Conservation (phyloP, 129 eudicot genomes). For the Saposhnikovia divaricata region DNA sequence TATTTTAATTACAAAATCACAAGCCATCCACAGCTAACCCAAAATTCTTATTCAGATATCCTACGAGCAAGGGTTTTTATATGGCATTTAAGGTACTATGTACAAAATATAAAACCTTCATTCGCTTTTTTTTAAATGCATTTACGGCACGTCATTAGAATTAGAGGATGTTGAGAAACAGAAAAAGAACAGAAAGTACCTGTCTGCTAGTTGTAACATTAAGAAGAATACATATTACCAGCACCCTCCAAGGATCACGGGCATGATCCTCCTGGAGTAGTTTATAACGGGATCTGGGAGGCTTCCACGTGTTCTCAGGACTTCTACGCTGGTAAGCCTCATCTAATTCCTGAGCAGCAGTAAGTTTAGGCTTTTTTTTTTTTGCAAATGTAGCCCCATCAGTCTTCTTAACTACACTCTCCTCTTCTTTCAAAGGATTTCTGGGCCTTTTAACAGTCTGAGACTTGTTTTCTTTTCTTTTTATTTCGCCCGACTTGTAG, state of each 20-base stretch:
- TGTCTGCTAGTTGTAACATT: slow-evolving; percentile 35
- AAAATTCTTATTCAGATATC: too few species aligned
- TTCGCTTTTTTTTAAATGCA: too few species aligned
- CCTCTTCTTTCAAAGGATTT: not conserved
- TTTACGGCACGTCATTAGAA: too few species aligned
- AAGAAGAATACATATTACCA: slow-evolving; percentile 48
- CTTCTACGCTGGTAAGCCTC: slow-evolving; percentile 56
- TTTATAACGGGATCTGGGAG: slow-evolving; percentile 53
- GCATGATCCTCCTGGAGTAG: slow-evolving; percentile 79
- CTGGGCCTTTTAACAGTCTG: not conserved
- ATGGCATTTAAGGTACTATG: too few species aligned
- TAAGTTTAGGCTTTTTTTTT: slow-evolving; percentile 9
- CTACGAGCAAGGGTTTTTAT: too few species aligned
- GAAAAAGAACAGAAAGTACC: slow-evolving; percentile 20
- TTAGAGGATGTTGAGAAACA: too few species aligned
- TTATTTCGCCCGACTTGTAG: too few species aligned
- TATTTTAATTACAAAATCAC: too few species aligned
- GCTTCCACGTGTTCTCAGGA: slow-evolving; percentile 60
- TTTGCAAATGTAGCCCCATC: not conserved
- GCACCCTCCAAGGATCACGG: slow-evolving; percentile 84
- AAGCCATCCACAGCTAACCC: too few species aligned
- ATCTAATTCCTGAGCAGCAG: slow-evolving; percentile 38
- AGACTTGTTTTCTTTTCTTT: not conserved
- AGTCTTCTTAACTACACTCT: not conserved
- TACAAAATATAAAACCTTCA: too few species aligned